Evolutionary conservation across 768 basidiomycete genomes (phyloP).

Genomic region (Phanerochaete sordida): DNA sequence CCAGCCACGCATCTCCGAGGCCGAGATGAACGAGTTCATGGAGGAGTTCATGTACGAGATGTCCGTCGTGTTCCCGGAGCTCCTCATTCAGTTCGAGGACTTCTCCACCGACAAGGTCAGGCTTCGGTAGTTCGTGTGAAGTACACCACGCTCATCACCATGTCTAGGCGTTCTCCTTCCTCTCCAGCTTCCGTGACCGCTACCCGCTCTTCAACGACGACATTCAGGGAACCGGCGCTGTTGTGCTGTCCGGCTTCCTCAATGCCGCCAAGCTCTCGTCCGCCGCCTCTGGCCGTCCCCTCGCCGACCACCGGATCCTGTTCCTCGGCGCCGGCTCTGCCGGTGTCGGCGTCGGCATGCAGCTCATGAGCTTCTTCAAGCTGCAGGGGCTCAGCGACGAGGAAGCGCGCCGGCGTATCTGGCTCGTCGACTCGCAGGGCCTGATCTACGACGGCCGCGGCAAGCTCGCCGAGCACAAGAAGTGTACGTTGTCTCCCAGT

Average conservation of each 20-base stretch:
- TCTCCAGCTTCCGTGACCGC: constrained; percentile 68
- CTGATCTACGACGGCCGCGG: constrained; percentile 77
- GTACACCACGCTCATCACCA: too few relatives aligned
- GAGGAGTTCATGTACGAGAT: constrained; percentile 92
- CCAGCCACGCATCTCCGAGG: constrained; percentile 58
- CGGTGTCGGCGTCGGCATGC: constrained; percentile 89
- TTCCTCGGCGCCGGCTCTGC: constrained; percentile 93
- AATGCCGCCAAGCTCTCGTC: constrained; percentile 81
- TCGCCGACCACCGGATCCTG: constrained; percentile 77
- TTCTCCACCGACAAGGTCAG: constrained; percentile 76
- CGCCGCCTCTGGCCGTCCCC: constrained; percentile 61
- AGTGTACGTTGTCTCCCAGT: constrained; percentile 43
- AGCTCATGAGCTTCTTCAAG: constrained; percentile 87
- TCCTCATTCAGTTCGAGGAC: constrained; percentile 90
- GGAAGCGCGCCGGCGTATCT: constrained; percentile 75
- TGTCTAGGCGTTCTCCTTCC: constrained; percentile 71
- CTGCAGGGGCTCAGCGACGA: constrained; percentile 72
- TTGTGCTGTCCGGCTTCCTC: constrained; percentile 86
- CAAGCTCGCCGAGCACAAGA: constrained; percentile 76
- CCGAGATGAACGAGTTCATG: constrained; percentile 79
- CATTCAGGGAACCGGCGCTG: constrained; percentile 87
- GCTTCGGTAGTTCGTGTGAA: too few relatives aligned
- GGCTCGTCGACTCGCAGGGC: constrained; percentile 84
- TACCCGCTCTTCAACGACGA: constrained; percentile 90
- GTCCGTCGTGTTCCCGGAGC: constrained; percentile 66